Conservation (phyloP, 148 eudicot species). For the Rhododendron mucronatum region DNA sequence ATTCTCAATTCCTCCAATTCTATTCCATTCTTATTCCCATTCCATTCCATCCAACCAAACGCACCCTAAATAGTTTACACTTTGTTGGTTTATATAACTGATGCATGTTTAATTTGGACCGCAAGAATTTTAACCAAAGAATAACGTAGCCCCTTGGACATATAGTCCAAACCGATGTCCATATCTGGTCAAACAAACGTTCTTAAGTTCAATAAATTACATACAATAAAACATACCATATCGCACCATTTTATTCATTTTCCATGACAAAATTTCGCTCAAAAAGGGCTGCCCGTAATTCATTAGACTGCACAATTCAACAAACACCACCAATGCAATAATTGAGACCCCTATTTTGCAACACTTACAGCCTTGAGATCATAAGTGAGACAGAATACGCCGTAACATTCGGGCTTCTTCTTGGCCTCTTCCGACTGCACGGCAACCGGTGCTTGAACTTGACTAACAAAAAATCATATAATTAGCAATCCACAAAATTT, state of each 20-base stretch:
- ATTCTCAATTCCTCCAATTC: no score
- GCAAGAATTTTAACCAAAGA: background rate
- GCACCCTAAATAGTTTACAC: no score
- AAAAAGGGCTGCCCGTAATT: background rate
- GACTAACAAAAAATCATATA: constrained; percentile 25
- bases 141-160: background rate
- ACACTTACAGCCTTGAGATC: constrained; percentile 83
- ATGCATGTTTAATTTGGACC: background rate
- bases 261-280: background rate
- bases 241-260: background rate
- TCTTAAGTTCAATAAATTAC: background rate
- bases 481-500: background rate
- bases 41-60: no score
- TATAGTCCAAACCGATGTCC: background rate
- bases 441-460: constrained; percentile 54
- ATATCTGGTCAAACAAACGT: background rate
- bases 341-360: background rate
- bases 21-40: no score
- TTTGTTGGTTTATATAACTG: background rate
- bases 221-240: background rate
- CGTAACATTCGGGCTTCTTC: constrained; percentile 66
- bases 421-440: constrained; percentile 33
- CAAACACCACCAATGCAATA: constrained; percentile 8
- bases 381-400: constrained; percentile 93
- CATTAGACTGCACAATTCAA: background rate